Conservation (phyloP, 495 filamentous ascomycete species). For the Cercophora sp. region DNA sequence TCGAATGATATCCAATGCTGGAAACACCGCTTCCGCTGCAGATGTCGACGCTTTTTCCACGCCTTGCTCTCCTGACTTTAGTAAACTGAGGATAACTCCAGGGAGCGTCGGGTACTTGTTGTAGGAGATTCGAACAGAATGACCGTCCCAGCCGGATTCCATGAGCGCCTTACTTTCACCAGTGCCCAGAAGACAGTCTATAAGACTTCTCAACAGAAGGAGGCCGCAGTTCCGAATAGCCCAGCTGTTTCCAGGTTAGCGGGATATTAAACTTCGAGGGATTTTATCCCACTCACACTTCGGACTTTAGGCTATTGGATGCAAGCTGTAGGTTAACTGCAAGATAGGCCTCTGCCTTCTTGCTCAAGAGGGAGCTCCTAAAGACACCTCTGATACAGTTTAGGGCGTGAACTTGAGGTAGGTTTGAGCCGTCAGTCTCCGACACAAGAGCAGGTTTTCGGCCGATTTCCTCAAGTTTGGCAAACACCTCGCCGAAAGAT, state of each 20-base stretch:
- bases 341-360: slow-evolving; percentile 61
- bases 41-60: slow-evolving; percentile 27
- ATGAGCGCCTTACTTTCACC: slow-evolving; percentile 51
- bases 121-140: slow-evolving; percentile 54
- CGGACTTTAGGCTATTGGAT: slow-evolving; percentile 62
- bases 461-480: slow-evolving; percentile 51
- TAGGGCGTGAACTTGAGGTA: slow-evolving; percentile 90
- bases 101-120: slow-evolving; percentile 69
- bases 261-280: too few relatives aligned
- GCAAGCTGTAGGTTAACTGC: slow-evolving; percentile 70
- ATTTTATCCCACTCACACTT: slow-evolving; percentile 55
- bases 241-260: slow-evolving; percentile 68
- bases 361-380: slow-evolving; percentile 65
- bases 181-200: slow-evolving; percentile 70
- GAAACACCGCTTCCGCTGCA: slow-evolving; percentile 74
- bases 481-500: slow-evolving; percentile 51
- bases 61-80: slow-evolving; percentile 47
- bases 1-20: slow-evolving; percentile 78
- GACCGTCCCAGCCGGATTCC: slow-evolving; percentile 48
- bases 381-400: slow-evolving; percentile 90
- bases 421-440: slow-evolving; percentile 57
- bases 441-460: slow-evolving; percentile 42
- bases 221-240: slow-evolving; percentile 89
- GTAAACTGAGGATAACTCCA: slow-evolving; percentile 61
- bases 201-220: slow-evolving; percentile 78